Evolutionary conservation across 345 rosid species (phyloP), one percentile per base, ranked within the genome.

Genomic region (Acer saccharum): DNA sequence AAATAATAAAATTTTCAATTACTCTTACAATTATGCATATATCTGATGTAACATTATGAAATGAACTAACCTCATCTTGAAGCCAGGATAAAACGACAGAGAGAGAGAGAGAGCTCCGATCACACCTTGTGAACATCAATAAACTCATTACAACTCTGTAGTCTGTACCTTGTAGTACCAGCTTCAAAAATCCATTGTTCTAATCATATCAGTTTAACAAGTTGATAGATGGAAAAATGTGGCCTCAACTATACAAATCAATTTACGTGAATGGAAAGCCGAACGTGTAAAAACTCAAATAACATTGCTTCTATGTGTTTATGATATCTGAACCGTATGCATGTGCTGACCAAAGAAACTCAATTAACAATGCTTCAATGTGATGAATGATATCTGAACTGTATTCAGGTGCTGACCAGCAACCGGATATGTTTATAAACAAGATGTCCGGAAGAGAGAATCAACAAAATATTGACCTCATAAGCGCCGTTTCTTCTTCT

Each of bases 401-500:
- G 32, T 65, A 72, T 61, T 52, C 32, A 65, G 41, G 29, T 68
- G 4, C 32, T 27, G 66, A 23, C 69, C 61, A 27, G 43, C 12
- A 55, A 55, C 18, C 0, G 13, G 3, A 65, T 52, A 74, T 25
- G n/a, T 9, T 50, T 27, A 21, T 35, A 32, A 32, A 32, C 35
- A 32, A 32, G 35, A 32, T 32, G 35, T 32, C 35, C 35, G 35
- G 39, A 58, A 23, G 52, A 48, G 60, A n/a, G 8, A 68, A 57
- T 54, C 52, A 35, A 29, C 27, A 52, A 46, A 14, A 44, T 8
- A 63, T 39, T 29, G n/a, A 76, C 80, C 83, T 85, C 81, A 87
- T 13, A 71, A 18, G 10, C 92, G 88, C 3, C 93, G 86, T 88
- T 91, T 95, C 92, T 92, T 95, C 84, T 90, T 95, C 82, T 91